Percentiles rank a stretch among this genome's conserved stretches.
Conservation (phyloP, 192 early-diverging fungal species). For the Chytriomyces hyalinus region DNA sequence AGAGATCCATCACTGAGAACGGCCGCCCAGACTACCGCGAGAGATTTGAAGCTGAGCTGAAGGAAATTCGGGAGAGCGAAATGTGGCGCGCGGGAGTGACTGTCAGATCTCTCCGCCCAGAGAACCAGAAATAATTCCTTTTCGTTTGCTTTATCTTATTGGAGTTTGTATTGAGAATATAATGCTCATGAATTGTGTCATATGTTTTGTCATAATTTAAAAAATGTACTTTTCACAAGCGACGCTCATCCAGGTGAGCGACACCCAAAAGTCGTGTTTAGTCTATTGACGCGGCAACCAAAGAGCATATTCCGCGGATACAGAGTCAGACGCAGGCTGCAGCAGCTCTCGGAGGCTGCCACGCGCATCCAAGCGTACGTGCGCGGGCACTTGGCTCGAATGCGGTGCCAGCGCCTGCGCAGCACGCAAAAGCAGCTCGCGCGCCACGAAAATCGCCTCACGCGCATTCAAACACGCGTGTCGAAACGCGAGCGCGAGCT, state of each 20-base stretch:
- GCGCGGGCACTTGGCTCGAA: slow-evolving; percentile 7
- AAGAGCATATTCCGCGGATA: slow-evolving; percentile 4
- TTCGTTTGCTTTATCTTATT: not conserved
- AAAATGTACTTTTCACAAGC: not conserved
- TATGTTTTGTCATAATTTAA: not conserved
- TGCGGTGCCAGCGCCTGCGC: not conserved
- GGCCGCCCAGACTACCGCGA: slow-evolving; percentile 90
- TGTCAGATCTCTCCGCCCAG: slow-evolving; percentile 86
- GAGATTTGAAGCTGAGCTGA: slow-evolving; percentile 88
- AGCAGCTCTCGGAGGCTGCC: not conserved
- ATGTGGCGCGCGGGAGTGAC: slow-evolving; percentile 92
- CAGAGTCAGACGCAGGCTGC: not conserved
- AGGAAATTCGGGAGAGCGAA: slow-evolving; percentile 85
- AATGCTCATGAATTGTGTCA: not conserved
- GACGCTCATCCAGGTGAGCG: not conserved
- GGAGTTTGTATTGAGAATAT: not conserved
- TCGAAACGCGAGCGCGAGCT: slow-evolving; percentile 18
- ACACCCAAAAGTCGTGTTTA: not conserved
- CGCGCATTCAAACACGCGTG: slow-evolving; percentile 1
- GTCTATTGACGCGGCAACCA: not conserved
- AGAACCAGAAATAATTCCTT: slow-evolving; percentile 62
- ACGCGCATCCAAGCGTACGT: slow-evolving; percentile 1
- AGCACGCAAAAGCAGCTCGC: not conserved
- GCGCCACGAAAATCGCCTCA: not conserved
- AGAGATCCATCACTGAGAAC: slow-evolving; percentile 85